Evolutionary conservation across 441 rosid species (phyloP), one percentile per base, ranked within the genome.

Genomic region (Francoa sonchifolia): DNA sequence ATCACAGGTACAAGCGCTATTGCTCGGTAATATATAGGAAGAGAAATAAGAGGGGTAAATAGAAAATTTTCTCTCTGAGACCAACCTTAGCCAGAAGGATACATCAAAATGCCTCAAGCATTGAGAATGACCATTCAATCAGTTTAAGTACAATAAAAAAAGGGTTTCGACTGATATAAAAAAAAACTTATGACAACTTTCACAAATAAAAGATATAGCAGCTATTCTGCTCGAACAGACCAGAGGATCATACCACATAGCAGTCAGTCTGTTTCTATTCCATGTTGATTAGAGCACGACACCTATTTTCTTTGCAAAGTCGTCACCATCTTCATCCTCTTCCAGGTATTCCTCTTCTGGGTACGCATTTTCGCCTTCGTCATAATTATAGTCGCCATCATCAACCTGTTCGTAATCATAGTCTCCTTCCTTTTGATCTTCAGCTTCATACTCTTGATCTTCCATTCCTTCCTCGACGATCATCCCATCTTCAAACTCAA

Each of bases 381-480:
- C 78, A n/a, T 76, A 74, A 51, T 65, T 58, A 37, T 76, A 76
- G 12, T 79, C 84, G 17, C 74, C 90, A 25, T 78, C 93, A 14
- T 73, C 75, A 4, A 22, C 77, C 50, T 76, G 76, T 58, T 76
- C 90, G 27, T 76, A 68, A 44, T 68, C 62, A 50, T 68, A 73
- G n/a, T 71, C 79, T 10, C 58, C 81, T 10, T 71, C 78, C 53
- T 69, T 34, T 46, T 54, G 76, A 47, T 62, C 70, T 36, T 69
- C 82, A 0, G 45, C 92, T 39, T 68, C 77, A 27, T 58, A 55
- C 43, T 63, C 86, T n/a, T 58, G 70, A 25, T 75, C 75, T 47
- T 70, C 94, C 31, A 48, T 32, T 5, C 46, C 70, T 37, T 73
- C 88, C 29, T 66, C 74, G 7, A 14, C 62, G 19, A 62, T 56